phyloP scores from a whole-genome alignment of 2,329 filamentous ascomycete species.

The Arthroderma sp. region DNA sequence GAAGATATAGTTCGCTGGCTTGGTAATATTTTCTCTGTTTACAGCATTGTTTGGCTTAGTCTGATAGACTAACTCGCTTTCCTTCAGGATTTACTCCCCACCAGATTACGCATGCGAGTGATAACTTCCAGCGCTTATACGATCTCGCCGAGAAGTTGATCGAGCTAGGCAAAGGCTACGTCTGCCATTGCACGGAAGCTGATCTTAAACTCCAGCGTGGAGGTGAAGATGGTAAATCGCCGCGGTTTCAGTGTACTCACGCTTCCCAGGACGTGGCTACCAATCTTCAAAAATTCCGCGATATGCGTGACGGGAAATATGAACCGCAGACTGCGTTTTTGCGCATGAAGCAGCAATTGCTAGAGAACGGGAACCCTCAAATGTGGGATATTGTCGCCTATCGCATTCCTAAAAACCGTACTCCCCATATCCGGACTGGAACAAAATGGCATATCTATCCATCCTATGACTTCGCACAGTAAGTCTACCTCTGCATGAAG shows the following conservation, averaged over 20 bases:
- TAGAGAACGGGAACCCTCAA: conserved; percentile 67
- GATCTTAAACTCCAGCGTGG: conserved; percentile 82
- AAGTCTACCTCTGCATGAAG: background rate
- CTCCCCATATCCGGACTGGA: conserved; percentile 62
- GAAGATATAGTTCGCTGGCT: conserved; percentile 79
- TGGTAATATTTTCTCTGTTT: too few species aligned
- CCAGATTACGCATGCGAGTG: conserved; percentile 72
- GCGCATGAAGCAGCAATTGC: conserved; percentile 80
- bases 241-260: conserved; percentile 65
- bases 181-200: conserved; percentile 71
- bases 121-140: conserved; percentile 81
- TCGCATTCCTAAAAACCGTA: conserved; percentile 52
- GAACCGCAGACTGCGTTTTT: conserved; percentile 70
- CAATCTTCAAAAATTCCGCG: conserved; percentile 70
- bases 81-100: conserved; percentile 51
- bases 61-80: too few species aligned
- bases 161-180: conserved; percentile 54
- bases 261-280: conserved; percentile 61
- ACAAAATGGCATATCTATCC: conserved; percentile 86
- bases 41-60: too few species aligned
- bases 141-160: conserved; percentile 80
- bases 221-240: conserved; percentile 36
- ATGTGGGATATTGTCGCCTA: conserved; percentile 96
- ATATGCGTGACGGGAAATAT: conserved; percentile 86
- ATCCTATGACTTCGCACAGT: conserved; percentile 44